A percentile compares a stretch with the other conserved stretches of the same genome.
phyloP scores from a whole-genome alignment of 129 eudicot species.

The Mikania micrantha region DNA sequence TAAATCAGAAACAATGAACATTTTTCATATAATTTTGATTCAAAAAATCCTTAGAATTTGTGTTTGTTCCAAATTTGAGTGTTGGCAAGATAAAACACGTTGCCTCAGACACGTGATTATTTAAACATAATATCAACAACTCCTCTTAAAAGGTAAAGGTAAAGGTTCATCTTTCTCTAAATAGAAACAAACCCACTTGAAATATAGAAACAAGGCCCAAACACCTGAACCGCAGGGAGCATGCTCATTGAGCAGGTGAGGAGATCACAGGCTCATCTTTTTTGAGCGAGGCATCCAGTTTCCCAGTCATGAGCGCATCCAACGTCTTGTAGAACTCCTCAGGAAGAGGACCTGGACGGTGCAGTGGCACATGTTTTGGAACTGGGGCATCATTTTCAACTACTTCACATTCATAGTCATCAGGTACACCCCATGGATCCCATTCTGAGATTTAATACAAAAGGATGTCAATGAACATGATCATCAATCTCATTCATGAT shows the following conservation, averaged over 20 bases:
- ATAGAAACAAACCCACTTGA: conserved; percentile 12
- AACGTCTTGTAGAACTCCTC: conserved; percentile 82
- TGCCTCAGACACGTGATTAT: conserved; percentile 8
- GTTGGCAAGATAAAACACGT: conserved; percentile 6
- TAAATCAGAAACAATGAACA: not conserved
- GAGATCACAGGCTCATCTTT: conserved; percentile 48
- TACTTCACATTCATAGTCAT: conserved; percentile 90
- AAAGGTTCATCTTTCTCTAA: conserved; percentile 12
- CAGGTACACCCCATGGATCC: conserved; percentile 88
- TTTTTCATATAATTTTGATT: not conserved
- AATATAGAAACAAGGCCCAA: not conserved
- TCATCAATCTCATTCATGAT: not conserved
- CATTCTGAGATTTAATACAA: not conserved
- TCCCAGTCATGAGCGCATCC: conserved; percentile 49
- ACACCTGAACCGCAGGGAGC: conserved; percentile 3
- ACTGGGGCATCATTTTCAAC: conserved; percentile 93
- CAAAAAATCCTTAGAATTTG: conserved; percentile 8
- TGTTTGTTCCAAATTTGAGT: conserved; percentile 15
- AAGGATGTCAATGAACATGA: not conserved
- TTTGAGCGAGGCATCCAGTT: conserved; percentile 39
- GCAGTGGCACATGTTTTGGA: conserved; percentile 90
- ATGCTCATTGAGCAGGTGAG: conserved; percentile 17
- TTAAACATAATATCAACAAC: conserved; percentile 10
- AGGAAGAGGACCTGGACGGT: conserved; percentile 95
- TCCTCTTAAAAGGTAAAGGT: conserved; percentile 7